phyloP scores from a whole-genome alignment of 1,139 yeast species.

The Kazachstania sp. region DNA sequence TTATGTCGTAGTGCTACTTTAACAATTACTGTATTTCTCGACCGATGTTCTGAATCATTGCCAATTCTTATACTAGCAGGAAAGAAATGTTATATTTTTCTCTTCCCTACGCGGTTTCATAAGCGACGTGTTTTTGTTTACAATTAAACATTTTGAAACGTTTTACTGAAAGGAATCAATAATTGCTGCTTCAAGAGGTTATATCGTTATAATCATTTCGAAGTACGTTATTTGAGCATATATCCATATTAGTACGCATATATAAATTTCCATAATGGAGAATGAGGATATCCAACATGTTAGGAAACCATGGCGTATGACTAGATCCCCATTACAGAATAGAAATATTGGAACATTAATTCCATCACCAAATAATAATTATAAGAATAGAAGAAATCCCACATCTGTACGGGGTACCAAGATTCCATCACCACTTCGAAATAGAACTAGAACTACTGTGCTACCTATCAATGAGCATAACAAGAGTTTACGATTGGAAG shows the following conservation, averaged over 20 bases:
- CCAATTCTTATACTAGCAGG: too few species aligned
- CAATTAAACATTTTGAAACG: too few species aligned
- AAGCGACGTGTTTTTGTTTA: too few species aligned
- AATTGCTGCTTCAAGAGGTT: too few species aligned
- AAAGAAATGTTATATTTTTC: too few species aligned
- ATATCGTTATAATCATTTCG: too few species aligned
- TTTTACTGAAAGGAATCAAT: too few species aligned
- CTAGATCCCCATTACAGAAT: conserved; percentile 5
- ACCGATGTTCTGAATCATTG: too few species aligned
- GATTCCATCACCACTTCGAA: conserved; percentile 11
- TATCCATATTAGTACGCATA: too few species aligned
- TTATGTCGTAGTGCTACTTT: background rate
- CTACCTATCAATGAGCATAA: background rate
- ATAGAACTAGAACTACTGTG: background rate
- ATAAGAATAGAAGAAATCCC: background rate
- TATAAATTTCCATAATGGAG: background rate
- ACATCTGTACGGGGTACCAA: background rate
- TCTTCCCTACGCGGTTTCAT: too few species aligned
- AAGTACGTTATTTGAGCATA: too few species aligned
- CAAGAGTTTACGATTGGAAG: conserved; percentile 30
- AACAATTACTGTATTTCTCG: background rate
- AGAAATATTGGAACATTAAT: conserved; percentile 9
- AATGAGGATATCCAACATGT: background rate
- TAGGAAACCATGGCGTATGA: conserved; percentile 14
- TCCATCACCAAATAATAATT: conserved; percentile 9